phyloP scores from a whole-genome alignment of 495 filamentous ascomycete species.

The Hyaloscypha finlandica region DNA sequence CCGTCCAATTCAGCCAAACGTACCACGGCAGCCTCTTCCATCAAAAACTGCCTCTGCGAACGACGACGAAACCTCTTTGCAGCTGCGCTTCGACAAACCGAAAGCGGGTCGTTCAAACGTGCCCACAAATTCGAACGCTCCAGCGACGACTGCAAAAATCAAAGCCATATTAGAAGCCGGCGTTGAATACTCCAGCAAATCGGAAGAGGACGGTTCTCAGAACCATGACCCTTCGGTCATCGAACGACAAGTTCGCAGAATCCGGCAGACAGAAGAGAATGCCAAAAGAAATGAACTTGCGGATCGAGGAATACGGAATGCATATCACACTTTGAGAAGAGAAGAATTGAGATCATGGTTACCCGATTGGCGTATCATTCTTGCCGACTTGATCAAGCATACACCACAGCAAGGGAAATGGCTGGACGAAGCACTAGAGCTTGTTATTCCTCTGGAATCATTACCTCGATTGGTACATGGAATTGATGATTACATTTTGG shows the following conservation, averaged over 20 bases:
- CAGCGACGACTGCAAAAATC: background rate
- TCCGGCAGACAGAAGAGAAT: background rate
- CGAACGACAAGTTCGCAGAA: background rate
- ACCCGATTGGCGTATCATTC: slow-evolving; percentile 27
- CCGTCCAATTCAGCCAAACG: background rate
- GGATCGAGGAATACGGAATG: background rate
- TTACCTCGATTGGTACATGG: slow-evolving; percentile 8
- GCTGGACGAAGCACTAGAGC: slow-evolving; percentile 16
- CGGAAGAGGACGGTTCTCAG: background rate
- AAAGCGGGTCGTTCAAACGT: background rate
- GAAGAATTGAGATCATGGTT: background rate
- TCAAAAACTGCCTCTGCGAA: background rate
- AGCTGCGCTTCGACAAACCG: background rate
- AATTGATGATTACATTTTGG: slow-evolving; percentile 26
- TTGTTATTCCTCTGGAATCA: slow-evolving; percentile 17
- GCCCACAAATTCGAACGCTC: background rate
- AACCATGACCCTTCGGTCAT: background rate
- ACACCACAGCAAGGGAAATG: slow-evolving; percentile 21
- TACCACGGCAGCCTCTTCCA: background rate
- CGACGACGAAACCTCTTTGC: background rate
- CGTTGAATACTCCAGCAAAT: background rate
- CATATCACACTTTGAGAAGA: background rate
- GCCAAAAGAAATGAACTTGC: background rate
- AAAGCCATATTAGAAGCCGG: background rate
- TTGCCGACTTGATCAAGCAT: slow-evolving; percentile 11